Evolutionary conservation across 768 basidiomycete species (phyloP).

Genomic region (Clathrus columnatus): DNA sequence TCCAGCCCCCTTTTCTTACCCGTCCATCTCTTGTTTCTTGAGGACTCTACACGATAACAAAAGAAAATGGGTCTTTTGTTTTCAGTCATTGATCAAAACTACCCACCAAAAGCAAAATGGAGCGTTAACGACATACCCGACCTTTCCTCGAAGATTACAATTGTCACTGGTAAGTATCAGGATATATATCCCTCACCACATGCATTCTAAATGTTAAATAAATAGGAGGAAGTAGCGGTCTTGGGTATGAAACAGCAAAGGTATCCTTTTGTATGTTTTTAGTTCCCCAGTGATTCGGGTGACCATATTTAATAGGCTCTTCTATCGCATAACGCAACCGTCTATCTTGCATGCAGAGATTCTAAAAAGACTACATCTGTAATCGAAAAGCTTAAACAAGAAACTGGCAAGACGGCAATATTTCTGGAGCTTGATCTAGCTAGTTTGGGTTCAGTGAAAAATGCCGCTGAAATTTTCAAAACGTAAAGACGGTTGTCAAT

Average conservation of each 20-base stretch:
- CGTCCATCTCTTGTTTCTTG: too few species aligned
- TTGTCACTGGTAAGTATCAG: slow-evolving; percentile 27
- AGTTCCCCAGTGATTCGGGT: too few species aligned
- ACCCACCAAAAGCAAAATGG: too few species aligned
- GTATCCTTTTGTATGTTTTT: too few species aligned
- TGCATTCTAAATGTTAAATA: too few species aligned
- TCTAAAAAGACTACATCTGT: slow-evolving; percentile 19
- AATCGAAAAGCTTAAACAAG: slow-evolving; percentile 17
- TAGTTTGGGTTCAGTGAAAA: slow-evolving; percentile 32
- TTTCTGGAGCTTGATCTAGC: slow-evolving; percentile 36
- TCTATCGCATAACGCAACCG: slow-evolving; percentile 22
- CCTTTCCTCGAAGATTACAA: slow-evolving; percentile 28
- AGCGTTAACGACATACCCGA: slow-evolving; percentile 29
- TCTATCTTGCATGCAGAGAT: slow-evolving; percentile 25
- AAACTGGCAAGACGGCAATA: slow-evolving; percentile 20
- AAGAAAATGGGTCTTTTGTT: too few species aligned
- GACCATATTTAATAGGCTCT: too few species aligned
- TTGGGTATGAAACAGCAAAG: slow-evolving; percentile 54
- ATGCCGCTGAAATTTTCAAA: slow-evolving; percentile 29
- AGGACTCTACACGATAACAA: too few species aligned
- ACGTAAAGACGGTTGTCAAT: too few species aligned
- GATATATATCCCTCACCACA: neutral
- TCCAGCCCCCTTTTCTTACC: too few species aligned
- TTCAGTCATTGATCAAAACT: too few species aligned
- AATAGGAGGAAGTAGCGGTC: slow-evolving; percentile 27